These are phyloP conservation scores for Trichophyton simii DNA, from an alignment of 2,329 filamentous ascomycete species.

Conservation along the genomic window DNA sequence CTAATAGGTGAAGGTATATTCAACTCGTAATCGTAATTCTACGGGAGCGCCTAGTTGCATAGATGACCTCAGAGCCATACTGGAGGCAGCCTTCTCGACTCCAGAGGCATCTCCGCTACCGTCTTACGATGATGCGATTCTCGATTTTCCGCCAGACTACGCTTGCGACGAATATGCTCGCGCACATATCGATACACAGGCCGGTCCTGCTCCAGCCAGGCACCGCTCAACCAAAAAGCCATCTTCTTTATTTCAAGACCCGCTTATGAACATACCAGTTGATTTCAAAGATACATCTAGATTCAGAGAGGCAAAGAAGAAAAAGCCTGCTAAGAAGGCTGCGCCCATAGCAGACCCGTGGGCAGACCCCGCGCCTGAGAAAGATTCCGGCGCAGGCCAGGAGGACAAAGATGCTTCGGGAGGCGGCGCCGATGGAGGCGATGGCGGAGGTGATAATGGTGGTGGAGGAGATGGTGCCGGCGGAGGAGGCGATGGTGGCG, in stretches of 20 bases:
- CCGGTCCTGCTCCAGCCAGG: neutral
- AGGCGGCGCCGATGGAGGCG: conserved; percentile 4
- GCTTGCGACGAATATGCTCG: neutral
- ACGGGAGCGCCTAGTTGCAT: neutral
- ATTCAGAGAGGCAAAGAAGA: conserved; percentile 13
- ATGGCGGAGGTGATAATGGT: neutral
- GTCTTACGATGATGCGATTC: conserved; percentile 11
- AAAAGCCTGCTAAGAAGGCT: conserved; percentile 4
- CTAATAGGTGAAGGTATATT: neutral
- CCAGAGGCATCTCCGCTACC: conserved; percentile 7
- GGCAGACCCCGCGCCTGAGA: neutral
- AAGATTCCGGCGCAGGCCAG: conserved; percentile 7
- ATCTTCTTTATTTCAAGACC: neutral
- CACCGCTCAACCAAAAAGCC: neutral
- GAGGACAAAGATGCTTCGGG: conserved; percentile 5
- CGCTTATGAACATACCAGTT: conserved; percentile 3
- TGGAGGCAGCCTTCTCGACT: neutral
- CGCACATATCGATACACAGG: neutral
- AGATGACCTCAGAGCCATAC: conserved; percentile 2
- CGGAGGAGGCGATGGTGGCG: conserved; percentile 4
- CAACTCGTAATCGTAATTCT: conserved; percentile 1
- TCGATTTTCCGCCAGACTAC: conserved; percentile 23
- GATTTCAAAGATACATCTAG: conserved; percentile 11
- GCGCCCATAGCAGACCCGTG: neutral
- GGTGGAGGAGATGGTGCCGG: conserved; percentile 7